Percentiles rank a stretch among this genome's conserved stretches.
Evolutionary conservation across 495 filamentous ascomycete genomes (phyloP).

Genomic region (Neurospora terricola): DNA sequence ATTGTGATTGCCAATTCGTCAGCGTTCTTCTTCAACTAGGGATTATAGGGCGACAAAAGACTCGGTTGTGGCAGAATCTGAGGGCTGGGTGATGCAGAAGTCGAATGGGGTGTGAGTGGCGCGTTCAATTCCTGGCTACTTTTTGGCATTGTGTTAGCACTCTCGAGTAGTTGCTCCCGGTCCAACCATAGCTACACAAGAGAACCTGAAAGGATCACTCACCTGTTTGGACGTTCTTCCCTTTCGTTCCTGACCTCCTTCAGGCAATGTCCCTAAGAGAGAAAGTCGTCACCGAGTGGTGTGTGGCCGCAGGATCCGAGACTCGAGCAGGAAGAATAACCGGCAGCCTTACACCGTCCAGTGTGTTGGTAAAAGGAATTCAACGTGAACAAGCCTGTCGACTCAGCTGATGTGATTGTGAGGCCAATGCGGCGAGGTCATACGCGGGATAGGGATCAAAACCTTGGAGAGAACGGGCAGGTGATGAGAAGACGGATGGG

Average conservation of each 20-base stretch:
- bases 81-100: neutral
- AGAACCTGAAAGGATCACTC: neutral
- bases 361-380: neutral
- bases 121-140: neutral
- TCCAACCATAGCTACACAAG: neutral
- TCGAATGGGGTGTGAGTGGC: neutral
- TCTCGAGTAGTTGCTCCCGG: neutral
- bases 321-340: neutral
- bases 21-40: neutral
- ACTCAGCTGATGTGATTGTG: neutral
- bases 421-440: neutral
- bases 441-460: neutral
- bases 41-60: neutral
- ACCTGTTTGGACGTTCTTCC: neutral
- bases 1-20: neutral
- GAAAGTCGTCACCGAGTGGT: neutral
- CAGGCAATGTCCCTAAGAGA: neutral
- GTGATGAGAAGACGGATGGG: neutral
- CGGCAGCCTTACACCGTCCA: neutral
- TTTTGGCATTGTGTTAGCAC: neutral
- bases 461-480: neutral
- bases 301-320: neutral
- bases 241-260: neutral
- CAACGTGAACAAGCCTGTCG: neutral
- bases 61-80: neutral